phyloP scores from a whole-genome alignment of 306 rosid species.

The Crotalaria pallida region DNA sequence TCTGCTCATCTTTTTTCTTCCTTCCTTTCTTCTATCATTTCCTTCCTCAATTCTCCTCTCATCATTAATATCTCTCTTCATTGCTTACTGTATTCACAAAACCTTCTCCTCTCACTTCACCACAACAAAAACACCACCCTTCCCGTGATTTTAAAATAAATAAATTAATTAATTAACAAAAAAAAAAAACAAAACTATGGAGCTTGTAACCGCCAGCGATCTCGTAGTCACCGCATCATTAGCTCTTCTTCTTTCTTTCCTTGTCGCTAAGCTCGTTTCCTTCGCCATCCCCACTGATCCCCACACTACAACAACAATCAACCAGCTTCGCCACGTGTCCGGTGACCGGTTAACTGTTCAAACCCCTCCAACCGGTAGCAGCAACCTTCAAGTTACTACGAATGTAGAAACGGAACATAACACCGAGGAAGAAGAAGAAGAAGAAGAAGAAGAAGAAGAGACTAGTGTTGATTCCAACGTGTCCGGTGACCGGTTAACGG shows the following conservation, averaged over 20 bases:
- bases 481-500: no score
- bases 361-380: conserved; percentile 24
- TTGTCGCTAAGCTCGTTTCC: conserved; percentile 55
- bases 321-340: conserved; percentile 15
- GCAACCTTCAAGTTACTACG: conserved; percentile 18
- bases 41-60: conserved; percentile 17
- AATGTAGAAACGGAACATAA: background rate
- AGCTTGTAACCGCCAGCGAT: conserved; percentile 39
- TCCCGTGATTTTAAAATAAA: background rate
- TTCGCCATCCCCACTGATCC: conserved; percentile 28
- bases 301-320: background rate
- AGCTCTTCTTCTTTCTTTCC: conserved; percentile 47
- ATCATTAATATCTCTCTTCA: background rate
- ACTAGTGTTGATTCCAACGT: background rate
- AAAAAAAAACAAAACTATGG: conserved; percentile 30
- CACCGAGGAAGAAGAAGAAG: background rate
- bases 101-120: background rate
- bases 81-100: no score
- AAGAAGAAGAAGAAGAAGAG: background rate
- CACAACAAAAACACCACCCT: background rate
- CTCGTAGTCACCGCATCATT: conserved; percentile 44
- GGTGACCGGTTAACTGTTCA: conserved; percentile 31
- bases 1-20: background rate
- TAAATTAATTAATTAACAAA: no score
- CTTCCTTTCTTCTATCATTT: background rate